These are phyloP conservation scores for Kalaharituber pfeilii DNA, from an alignment of 2,329 filamentous ascomycete genomes.

Conservation along the genomic window DNA sequence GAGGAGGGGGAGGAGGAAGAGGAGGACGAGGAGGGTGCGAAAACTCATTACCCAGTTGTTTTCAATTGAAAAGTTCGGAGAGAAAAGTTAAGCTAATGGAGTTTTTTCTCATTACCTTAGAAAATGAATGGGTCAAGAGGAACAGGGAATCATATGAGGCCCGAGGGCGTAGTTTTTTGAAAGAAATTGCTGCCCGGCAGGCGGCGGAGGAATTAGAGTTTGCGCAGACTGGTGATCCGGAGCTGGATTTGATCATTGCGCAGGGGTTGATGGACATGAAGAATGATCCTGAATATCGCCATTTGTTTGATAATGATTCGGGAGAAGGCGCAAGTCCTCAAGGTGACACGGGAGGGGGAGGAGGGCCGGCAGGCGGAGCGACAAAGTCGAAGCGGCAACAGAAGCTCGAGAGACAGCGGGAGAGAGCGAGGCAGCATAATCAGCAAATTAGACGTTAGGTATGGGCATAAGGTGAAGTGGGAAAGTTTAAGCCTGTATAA, in stretches of 20 bases:
- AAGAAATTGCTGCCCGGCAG: not conserved
- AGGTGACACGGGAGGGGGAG: not conserved
- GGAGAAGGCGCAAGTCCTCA: not conserved
- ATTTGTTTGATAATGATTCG: not conserved
- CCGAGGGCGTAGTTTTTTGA: conserved; percentile 4
- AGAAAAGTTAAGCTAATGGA: no score
- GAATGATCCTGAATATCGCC: not conserved
- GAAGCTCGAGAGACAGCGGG: conserved; percentile 6
- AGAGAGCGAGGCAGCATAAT: conserved; percentile 4
- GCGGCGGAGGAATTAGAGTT: conserved; percentile 3
- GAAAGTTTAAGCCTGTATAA: no score
- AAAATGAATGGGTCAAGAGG: not conserved
- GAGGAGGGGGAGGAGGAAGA: conserved; percentile 4
- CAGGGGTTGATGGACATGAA: conserved; percentile 8
- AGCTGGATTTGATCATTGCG: conserved; percentile 13
- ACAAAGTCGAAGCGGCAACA: conserved; percentile 5
- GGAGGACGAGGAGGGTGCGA: not conserved
- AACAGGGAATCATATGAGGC: conserved; percentile 6
- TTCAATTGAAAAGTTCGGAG: no score
- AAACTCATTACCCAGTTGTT: not conserved
- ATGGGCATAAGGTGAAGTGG: no score
- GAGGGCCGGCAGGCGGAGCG: not conserved
- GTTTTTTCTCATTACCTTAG: not conserved
- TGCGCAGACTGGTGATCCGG: conserved; percentile 6
- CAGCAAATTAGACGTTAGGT: no score